Evolutionary conservation across 2,329 filamentous ascomycete genomes (phyloP).

Genomic region (Neonectria sp.): DNA sequence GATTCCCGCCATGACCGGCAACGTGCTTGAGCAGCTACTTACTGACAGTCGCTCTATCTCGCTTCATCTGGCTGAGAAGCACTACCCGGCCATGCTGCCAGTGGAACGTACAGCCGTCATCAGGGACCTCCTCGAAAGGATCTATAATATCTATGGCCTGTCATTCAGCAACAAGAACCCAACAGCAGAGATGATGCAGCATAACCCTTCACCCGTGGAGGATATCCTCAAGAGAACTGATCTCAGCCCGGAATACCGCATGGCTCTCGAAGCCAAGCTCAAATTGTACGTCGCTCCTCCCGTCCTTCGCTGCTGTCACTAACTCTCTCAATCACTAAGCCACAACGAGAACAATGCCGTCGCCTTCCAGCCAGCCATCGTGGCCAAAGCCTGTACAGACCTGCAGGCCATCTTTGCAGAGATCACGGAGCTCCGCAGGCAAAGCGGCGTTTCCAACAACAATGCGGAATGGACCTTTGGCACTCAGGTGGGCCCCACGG

Average conservation of each 20-base stretch:
- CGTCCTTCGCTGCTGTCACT: neutral
- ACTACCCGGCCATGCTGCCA: slow-evolving; percentile 31
- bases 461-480: slow-evolving; percentile 30
- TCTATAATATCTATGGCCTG: slow-evolving; percentile 25
- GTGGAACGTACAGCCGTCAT: neutral
- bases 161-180: slow-evolving; percentile 30
- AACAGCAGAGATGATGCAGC: slow-evolving; percentile 20
- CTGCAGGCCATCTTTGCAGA: slow-evolving; percentile 17
- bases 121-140: slow-evolving; percentile 18
- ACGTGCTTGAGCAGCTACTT: neutral
- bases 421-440: slow-evolving; percentile 19
- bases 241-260: slow-evolving; percentile 24
- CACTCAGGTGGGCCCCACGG: slow-evolving; percentile 22
- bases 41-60: slow-evolving; percentile 31
- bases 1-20: slow-evolving; percentile 31
- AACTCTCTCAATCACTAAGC: neutral
- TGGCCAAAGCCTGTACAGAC: slow-evolving; percentile 23
- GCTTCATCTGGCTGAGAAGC: slow-evolving; percentile 32
- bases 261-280: slow-evolving; percentile 23
- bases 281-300: slow-evolving; percentile 12
- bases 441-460: slow-evolving; percentile 9
- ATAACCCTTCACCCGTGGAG: slow-evolving; percentile 29
- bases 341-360: slow-evolving; percentile 26
- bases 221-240: slow-evolving; percentile 22
- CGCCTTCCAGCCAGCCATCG: slow-evolving; percentile 25